phyloP scores from a whole-genome alignment of 148 eudicot genomes.

The Rhododendron mucronatum region DNA sequence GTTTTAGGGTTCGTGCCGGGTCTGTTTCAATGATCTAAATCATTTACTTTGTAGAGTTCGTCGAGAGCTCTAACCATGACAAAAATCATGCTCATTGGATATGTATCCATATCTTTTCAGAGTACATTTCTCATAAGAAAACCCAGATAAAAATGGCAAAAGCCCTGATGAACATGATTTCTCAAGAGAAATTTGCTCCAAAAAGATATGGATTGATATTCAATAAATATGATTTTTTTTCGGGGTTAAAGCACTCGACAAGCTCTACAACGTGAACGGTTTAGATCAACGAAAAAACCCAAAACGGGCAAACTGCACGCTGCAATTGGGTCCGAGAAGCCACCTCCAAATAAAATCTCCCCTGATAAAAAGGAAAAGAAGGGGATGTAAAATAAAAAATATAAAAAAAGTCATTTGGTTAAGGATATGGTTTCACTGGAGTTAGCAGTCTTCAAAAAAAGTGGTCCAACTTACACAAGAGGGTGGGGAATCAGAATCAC shows the following conservation, averaged over 20 bases:
- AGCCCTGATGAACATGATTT: background rate
- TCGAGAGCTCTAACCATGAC: background rate
- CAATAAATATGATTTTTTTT: background rate
- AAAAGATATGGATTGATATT: background rate
- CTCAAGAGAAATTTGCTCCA: background rate
- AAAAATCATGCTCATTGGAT: too few species aligned
- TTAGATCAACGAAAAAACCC: background rate
- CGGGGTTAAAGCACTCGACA: background rate
- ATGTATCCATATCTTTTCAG: too few species aligned
- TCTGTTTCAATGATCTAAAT: background rate
- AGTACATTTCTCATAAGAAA: too few species aligned
- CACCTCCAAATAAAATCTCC: background rate
- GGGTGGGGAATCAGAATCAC: conserved; percentile 1
- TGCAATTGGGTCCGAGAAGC: background rate
- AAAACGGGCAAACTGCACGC: background rate
- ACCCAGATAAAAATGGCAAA: too few species aligned
- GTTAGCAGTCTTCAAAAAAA: background rate
- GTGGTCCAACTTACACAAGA: background rate
- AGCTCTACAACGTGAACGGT: background rate
- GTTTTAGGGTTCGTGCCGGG: background rate
- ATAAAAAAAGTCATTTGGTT: background rate
- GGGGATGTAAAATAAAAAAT: background rate
- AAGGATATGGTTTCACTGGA: background rate
- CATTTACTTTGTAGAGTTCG: background rate
- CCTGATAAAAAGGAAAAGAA: background rate